Conservation (phyloP, 2,329 filamentous ascomycete genomes). For the Penicillium digitatum region DNA sequence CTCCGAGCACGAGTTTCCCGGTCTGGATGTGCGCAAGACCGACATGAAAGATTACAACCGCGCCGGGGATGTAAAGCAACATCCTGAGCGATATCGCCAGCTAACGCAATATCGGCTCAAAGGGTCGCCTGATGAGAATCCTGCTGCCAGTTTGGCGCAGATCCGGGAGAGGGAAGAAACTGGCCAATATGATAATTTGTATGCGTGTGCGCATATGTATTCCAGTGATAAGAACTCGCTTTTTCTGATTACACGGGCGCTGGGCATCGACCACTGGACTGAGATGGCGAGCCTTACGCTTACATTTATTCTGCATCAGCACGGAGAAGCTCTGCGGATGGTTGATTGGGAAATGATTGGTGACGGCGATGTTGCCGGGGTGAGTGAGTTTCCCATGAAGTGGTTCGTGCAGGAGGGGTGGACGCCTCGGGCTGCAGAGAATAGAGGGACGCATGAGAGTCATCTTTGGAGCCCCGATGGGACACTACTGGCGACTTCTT, state of each 20-base stretch:
- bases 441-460: conserved; percentile 48
- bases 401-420: conserved; percentile 52
- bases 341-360: conserved; percentile 31
- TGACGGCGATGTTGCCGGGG: not conserved
- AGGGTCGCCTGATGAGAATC: conserved; percentile 39
- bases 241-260: conserved; percentile 50
- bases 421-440: conserved; percentile 44
- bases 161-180: conserved; percentile 26
- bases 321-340: conserved; percentile 41
- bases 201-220: conserved; percentile 56
- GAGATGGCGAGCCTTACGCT: conserved; percentile 49
- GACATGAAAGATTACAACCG: conserved; percentile 52
- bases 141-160: conserved; percentile 7
- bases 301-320: conserved; percentile 48
- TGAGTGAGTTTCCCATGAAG: conserved; percentile 28
- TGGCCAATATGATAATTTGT: conserved; percentile 49
- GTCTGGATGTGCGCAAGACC: conserved; percentile 50
- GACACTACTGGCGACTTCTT: conserved; percentile 45
- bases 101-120: conserved; percentile 47
- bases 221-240: conserved; percentile 55
- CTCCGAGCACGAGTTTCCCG: conserved; percentile 34
- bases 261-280: conserved; percentile 41
- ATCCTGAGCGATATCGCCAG: conserved; percentile 39
- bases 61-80: conserved; percentile 21
- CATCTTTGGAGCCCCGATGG: conserved; percentile 45